Percentiles rank a stretch among this genome's conserved stretches.
Evolutionary conservation across 2,329 filamentous ascomycete species (phyloP).

Genomic region (Aspergillus phoenicis): DNA sequence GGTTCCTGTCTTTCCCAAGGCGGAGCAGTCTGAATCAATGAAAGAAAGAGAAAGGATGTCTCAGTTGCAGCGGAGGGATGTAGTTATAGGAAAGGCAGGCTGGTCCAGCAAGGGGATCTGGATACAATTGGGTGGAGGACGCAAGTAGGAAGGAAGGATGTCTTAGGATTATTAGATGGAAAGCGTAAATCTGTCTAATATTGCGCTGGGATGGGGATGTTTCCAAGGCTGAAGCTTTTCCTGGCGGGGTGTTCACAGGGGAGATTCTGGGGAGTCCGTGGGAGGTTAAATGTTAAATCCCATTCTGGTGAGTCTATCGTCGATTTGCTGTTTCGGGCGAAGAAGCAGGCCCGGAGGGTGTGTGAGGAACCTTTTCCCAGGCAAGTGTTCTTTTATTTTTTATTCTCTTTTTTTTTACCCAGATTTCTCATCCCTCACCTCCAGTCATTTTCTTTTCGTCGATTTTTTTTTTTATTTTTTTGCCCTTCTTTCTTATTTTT

Average conservation of each 20-base stretch:
- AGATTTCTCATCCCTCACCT: constrained; percentile 6
- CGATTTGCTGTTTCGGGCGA: constrained; percentile 19
- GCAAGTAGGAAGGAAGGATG: constrained; percentile 20
- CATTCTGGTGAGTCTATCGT: constrained; percentile 2
- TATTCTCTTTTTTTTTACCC: constrained; percentile 13
- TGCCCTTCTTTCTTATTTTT: background rate
- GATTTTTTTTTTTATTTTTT: constrained; percentile 4
- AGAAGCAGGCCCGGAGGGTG: constrained; percentile 9
- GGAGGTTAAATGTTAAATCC: constrained; percentile 6
- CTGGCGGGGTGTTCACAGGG: constrained; percentile 1
- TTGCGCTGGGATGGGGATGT: background rate
- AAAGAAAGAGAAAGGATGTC: constrained; percentile 15
- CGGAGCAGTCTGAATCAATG: constrained; percentile 1
- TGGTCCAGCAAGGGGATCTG: constrained; percentile 26
- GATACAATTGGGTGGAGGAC: constrained; percentile 18
- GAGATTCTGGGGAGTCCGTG: constrained; percentile 1
- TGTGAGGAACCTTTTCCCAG: constrained; percentile 15
- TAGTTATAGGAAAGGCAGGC: constrained; percentile 21
- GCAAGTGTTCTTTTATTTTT: constrained; percentile 7
- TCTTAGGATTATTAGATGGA: constrained; percentile 22
- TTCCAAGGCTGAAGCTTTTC: constrained; percentile 7
- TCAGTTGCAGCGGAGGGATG: constrained; percentile 26
- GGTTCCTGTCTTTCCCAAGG: background rate
- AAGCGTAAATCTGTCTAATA: constrained; percentile 12
- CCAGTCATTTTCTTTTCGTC: constrained; percentile 10